These are phyloP conservation scores for Nicotiana rustica DNA, from an alignment of 305 asterid species.

Conservation along the genomic window DNA sequence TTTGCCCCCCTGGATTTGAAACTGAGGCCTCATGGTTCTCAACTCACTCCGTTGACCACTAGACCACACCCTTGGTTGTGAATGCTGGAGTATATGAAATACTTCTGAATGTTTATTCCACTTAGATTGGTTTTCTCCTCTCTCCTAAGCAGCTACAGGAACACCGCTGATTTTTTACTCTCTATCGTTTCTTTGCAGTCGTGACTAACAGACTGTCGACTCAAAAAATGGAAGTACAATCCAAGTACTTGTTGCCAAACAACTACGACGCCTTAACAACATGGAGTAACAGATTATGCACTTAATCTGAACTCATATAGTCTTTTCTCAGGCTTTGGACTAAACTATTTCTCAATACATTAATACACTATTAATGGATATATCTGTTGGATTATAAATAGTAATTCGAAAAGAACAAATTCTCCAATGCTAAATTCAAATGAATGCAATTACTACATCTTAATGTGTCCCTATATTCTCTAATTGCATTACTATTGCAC, in stretches of 20 bases:
- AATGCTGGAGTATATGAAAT: neutral
- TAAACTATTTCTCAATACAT: neutral
- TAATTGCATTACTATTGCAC: neutral
- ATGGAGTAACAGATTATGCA: neutral
- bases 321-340: neutral
- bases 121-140: neutral
- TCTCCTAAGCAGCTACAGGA: neutral
- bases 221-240: too few relatives aligned
- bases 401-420: neutral
- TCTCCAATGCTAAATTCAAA: slow-evolving; percentile 19
- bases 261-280: neutral
- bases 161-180: neutral
- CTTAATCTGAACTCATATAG: neutral
- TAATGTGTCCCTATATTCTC: slow-evolving; percentile 15
- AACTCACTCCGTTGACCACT: too few relatives aligned
- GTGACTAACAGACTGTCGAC: too few relatives aligned
- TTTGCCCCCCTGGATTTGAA: too few relatives aligned
- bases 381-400: neutral
- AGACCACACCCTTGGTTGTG: too few relatives aligned
- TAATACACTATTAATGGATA: neutral
- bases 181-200: too few relatives aligned
- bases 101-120: neutral
- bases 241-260: neutral
- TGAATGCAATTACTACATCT: slow-evolving; percentile 15
- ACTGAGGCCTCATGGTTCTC: too few relatives aligned